phyloP scores from a whole-genome alignment of 805 yeast species.

The Ogataea henricii region DNA sequence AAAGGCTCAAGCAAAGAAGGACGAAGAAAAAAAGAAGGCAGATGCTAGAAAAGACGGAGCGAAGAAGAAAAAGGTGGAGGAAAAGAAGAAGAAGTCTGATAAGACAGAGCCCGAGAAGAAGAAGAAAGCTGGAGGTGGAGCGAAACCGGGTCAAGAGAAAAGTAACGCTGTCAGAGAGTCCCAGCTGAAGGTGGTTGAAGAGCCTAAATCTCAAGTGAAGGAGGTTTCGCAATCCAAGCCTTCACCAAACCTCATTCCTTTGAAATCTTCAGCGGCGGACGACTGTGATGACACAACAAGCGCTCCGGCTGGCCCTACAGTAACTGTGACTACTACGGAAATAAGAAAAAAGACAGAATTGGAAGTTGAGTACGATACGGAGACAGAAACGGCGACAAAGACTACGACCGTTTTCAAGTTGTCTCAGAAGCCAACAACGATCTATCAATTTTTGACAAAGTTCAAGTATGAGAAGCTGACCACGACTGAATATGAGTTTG shows the following conservation, averaged over 20 bases:
- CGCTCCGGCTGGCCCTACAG: neutral
- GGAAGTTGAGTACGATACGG: constrained; percentile 19
- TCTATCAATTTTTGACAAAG: constrained; percentile 20
- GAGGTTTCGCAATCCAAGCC: neutral
- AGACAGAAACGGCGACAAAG: constrained; percentile 20
- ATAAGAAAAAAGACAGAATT: constrained; percentile 14
- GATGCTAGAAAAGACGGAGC: constrained; percentile 3
- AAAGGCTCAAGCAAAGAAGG: constrained; percentile 1
- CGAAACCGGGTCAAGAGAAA: neutral
- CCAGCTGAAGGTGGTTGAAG: neutral
- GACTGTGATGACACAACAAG: constrained; percentile 15
- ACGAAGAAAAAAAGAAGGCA: constrained; percentile 3
- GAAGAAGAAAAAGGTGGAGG: neutral
- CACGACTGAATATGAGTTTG: constrained; percentile 17
- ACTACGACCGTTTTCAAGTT: constrained; percentile 25
- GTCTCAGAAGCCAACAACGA: constrained; percentile 21
- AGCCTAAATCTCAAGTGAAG: neutral
- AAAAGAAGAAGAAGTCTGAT: neutral
- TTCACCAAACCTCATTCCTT: neutral
- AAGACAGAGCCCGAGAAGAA: neutral
- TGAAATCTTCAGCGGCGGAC: neutral
- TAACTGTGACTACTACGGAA: constrained; percentile 18
- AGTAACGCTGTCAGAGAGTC: neutral
- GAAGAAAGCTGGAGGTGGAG: neutral
- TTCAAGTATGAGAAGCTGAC: constrained; percentile 21